Evolutionary conservation across 2,329 filamentous ascomycete genomes (phyloP), one percentile per base, ranked within the genome.

Genomic region (Fusarium sp.): DNA sequence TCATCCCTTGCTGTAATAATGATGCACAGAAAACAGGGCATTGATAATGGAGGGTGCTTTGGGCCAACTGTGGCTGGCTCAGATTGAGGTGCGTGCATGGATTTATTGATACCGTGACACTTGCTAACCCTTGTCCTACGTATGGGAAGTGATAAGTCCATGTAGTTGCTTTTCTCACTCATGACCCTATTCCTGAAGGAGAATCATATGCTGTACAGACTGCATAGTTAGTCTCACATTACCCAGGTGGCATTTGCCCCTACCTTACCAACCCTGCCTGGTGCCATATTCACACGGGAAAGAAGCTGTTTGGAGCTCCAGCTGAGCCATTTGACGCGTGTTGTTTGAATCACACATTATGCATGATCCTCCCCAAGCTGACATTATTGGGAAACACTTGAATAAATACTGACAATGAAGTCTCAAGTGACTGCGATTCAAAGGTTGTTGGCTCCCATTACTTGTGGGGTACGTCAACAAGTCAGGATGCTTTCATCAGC

Each of bases 1-100:
- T 45, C 33, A 33, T 27, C 37, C 48, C 35, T 60, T 56, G 35
- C 29, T 70, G 66, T 70, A 66, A 70, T 70, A 27, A 57, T 70
- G 60, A 61, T 60, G 66, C 45, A 45, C 31, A 29, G 16, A n/a
- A 35, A 25, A 49, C 54, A 35, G 25, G 21, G 48, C 19, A 33
- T 38, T 39, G 27, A 44, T 18, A 46, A 39, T 48, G 51, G 35
- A 48, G 41, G 60, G 49, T 57, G 35, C n/a, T 52, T 45, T 66
- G 25, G 25, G 29, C 25, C 23, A 45, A 70, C 38, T 58, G 68
- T 70, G 68, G 66, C 62, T 61, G 67, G 37, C 66, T 41, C 46
- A 25, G 33, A 48, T 57, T 27, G 54, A 37, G 39, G 19, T 48
- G 41, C 31, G 41, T 57, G 55, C 41, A 57, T 57, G 12, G 21